Percentiles rank a stretch among this genome's conserved stretches.
phyloP scores from a whole-genome alignment of 495 filamentous ascomycete genomes.

The Pseudevernia furfuracea region DNA sequence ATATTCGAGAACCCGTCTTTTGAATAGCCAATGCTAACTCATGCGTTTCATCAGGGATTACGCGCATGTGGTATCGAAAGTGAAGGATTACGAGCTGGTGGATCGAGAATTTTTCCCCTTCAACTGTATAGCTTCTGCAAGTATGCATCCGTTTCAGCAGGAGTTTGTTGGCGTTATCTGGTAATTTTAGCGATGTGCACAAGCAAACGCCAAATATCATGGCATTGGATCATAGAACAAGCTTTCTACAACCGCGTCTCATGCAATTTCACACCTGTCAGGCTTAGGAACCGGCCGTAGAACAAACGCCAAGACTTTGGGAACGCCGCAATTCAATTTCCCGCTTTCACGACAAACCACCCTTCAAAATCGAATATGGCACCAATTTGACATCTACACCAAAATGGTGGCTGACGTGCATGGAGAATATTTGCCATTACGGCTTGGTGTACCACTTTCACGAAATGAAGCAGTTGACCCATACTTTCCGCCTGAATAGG shows the following conservation, averaged over 20 bases:
- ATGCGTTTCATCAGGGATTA: slow-evolving; percentile 3
- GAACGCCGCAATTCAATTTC: neutral
- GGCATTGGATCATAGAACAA: slow-evolving; percentile 5
- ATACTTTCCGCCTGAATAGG: neutral
- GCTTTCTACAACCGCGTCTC: neutral
- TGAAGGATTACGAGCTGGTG: slow-evolving; percentile 3
- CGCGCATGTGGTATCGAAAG: slow-evolving; percentile 26
- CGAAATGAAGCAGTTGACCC: slow-evolving; percentile 8
- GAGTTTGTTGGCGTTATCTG: neutral
- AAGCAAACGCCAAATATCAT: neutral
- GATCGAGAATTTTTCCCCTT: neutral
- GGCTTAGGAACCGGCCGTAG: neutral
- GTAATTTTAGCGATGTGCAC: neutral
- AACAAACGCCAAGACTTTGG: neutral
- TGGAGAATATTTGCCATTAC: slow-evolving; percentile 2
- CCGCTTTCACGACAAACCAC: neutral
- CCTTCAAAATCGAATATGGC: neutral
- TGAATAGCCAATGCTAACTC: slow-evolving; percentile 18
- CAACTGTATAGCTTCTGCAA: slow-evolving; percentile 5
- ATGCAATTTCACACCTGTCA: neutral
- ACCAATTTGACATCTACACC: neutral
- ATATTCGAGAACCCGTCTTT: neutral
- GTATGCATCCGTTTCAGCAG: neutral
- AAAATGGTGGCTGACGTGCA: neutral
- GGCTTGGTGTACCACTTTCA: slow-evolving; percentile 4